Evolutionary conservation across 164 flowering plant species (phyloP).

Genomic region (Aristolochia californica): DNA sequence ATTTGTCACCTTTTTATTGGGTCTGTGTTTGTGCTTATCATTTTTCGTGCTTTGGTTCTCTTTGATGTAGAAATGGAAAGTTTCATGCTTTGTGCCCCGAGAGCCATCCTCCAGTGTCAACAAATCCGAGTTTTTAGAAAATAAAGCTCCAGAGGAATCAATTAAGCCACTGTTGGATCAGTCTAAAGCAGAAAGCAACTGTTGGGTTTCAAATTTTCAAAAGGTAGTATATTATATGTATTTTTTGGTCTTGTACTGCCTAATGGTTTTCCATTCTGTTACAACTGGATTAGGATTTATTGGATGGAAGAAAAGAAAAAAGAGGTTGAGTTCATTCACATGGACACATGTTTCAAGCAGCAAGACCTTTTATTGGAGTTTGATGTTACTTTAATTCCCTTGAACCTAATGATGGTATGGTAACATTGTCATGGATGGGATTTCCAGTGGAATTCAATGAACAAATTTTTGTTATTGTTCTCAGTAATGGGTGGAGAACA

Average conservation of each 20-base stretch:
- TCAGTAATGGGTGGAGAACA: no score
- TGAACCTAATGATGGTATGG: no score
- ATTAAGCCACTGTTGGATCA: slow-evolving; percentile 24
- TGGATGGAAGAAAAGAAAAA: neutral
- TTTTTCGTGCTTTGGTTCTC: slow-evolving; percentile 1
- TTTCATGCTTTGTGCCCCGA: slow-evolving; percentile 60
- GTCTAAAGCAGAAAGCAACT: slow-evolving; percentile 18
- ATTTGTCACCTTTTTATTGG: no score
- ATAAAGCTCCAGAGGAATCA: slow-evolving; percentile 27
- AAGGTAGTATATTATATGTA: slow-evolving; percentile 32
- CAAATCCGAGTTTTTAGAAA: slow-evolving; percentile 25
- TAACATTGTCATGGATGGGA: no score
- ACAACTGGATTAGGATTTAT: neutral
- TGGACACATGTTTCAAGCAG: neutral
- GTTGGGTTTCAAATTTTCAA: slow-evolving; percentile 26
- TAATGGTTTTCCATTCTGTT: no score
- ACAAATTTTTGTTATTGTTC: no score
- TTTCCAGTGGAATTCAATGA: neutral
- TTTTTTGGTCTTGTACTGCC: no score
- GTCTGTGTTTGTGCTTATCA: neutral
- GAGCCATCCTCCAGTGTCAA: slow-evolving; percentile 26
- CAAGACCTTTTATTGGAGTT: neutral
- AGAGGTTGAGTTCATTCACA: neutral
- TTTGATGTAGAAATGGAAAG: slow-evolving; percentile 43
- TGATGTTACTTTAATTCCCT: no score